phyloP scores from a whole-genome alignment of 2,329 filamentous ascomycete species.

The Plectosphaerella plurivora region DNA sequence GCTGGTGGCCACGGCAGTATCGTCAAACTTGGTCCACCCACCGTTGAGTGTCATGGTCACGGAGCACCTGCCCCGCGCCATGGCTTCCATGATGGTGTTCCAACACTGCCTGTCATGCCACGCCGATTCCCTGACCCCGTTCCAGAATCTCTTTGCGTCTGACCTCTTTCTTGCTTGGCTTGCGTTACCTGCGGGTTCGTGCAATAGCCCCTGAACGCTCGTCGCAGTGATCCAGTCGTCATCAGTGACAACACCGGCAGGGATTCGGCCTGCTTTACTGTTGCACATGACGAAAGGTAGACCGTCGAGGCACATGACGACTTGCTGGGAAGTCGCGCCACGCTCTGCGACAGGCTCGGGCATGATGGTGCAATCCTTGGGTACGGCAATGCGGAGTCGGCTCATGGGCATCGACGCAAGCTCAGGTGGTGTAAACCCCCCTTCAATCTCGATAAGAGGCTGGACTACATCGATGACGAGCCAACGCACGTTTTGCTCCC shows the following conservation, averaged over 20 bases:
- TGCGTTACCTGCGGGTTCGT: no score
- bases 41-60: no score
- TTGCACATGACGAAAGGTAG: conserved; percentile 5
- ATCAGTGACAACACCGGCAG: background rate
- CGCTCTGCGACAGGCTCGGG: background rate
- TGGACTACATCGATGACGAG: conserved; percentile 3
- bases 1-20: no score
- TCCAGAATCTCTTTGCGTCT: no score
- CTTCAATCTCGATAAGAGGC: background rate
- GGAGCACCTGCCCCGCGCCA: no score
- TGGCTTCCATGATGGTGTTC: no score
- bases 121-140: no score
- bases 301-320: conserved; percentile 2
- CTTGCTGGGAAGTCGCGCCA: conserved; percentile 1
- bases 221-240: no score
- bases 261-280: conserved; percentile 2
- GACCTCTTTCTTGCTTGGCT: no score
- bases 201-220: no score
- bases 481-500: conserved; percentile 5
- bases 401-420: conserved; percentile 7
- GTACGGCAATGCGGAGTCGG: conserved; percentile 7
- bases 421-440: conserved; percentile 4
- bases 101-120: no score
- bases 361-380: background rate
- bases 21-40: no score